Evolutionary conservation across 2,329 filamentous ascomycete species (phyloP).

Genomic region (Triangularia verruculosa): DNA sequence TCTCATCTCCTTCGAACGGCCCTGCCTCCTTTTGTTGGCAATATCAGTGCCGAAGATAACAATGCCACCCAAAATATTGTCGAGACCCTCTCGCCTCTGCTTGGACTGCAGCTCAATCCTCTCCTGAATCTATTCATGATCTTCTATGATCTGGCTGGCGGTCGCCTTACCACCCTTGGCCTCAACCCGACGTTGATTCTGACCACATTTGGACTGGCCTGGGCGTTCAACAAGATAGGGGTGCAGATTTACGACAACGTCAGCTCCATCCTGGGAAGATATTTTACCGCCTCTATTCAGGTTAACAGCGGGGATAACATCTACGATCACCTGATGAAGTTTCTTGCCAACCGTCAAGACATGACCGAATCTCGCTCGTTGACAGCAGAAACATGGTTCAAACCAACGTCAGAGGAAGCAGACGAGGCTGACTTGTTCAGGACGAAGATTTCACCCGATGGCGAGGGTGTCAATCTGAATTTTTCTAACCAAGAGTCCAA

Average conservation of each 20-base stretch:
- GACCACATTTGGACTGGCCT: constrained; percentile 45
- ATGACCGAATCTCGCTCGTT: constrained; percentile 51
- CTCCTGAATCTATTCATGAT: constrained; percentile 42
- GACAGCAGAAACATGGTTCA: constrained; percentile 54
- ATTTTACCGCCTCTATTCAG: constrained; percentile 52
- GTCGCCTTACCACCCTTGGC: constrained; percentile 43
- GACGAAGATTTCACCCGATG: constrained; percentile 37
- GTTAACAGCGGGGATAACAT: constrained; percentile 57
- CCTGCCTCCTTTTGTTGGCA: constrained; percentile 26
- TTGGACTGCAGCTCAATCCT: constrained; percentile 42
- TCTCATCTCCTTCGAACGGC: constrained; percentile 23
- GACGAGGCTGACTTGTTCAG: constrained; percentile 42
- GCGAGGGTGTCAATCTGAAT: constrained; percentile 51
- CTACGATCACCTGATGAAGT: constrained; percentile 57
- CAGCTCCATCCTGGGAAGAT: constrained; percentile 37
- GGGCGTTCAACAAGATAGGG: constrained; percentile 43
- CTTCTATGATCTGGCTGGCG: constrained; percentile 45
- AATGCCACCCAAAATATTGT: constrained; percentile 31
- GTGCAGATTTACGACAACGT: constrained; percentile 35
- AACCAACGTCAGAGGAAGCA: constrained; percentile 57
- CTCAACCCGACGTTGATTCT: constrained; percentile 49
- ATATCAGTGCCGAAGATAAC: constrained; percentile 20
- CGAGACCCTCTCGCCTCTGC: constrained; percentile 45
- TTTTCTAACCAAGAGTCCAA: constrained; percentile 57
- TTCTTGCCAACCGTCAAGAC: constrained; percentile 51